These are phyloP conservation scores for Nakazawaea wyomingensis DNA, from an alignment of 805 yeast genomes.

Conservation along the genomic window DNA sequence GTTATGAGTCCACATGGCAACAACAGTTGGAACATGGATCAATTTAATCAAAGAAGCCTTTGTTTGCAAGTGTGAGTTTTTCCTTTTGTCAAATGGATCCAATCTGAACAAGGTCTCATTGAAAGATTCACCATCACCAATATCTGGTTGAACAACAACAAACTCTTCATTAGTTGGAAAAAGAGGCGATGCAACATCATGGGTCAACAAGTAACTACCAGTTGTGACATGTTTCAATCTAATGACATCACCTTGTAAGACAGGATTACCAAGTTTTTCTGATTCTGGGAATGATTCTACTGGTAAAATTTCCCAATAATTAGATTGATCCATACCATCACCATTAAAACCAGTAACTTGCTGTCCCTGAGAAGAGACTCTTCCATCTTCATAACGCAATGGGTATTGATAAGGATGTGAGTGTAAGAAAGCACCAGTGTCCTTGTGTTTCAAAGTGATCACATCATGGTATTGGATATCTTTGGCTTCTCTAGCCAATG, in stretches of 20 bases:
- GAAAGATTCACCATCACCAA: constrained; percentile 47
- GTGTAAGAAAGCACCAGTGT: constrained; percentile 73
- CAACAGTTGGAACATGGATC: constrained; percentile 80
- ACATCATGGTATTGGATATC: constrained; percentile 72
- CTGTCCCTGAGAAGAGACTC: constrained; percentile 91
- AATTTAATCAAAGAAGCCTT: constrained; percentile 65
- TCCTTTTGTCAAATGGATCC: constrained; percentile 52
- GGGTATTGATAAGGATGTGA: constrained; percentile 79
- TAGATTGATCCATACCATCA: constrained; percentile 46
- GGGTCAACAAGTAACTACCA: constrained; percentile 75
- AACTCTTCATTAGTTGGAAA: constrained; percentile 93
- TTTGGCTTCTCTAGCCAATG: constrained; percentile 64
- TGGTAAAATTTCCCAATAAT: constrained; percentile 88
- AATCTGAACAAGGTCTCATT: constrained; percentile 77
- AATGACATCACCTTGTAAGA: constrained; percentile 65
- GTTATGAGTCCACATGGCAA: constrained; percentile 90
- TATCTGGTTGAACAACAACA: constrained; percentile 63
- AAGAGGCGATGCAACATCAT: constrained; percentile 94
- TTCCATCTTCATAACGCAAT: constrained; percentile 91
- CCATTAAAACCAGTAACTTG: constrained; percentile 74
- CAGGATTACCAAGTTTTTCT: constrained; percentile 37
- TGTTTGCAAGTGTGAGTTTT: constrained; percentile 53
- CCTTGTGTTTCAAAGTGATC: constrained; percentile 75
- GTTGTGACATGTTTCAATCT: constrained; percentile 82
- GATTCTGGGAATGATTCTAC: constrained; percentile 37